These are phyloP conservation scores for Gautieria morchelliformis DNA, from an alignment of 768 basidiomycete species.

Conservation along the genomic window DNA sequence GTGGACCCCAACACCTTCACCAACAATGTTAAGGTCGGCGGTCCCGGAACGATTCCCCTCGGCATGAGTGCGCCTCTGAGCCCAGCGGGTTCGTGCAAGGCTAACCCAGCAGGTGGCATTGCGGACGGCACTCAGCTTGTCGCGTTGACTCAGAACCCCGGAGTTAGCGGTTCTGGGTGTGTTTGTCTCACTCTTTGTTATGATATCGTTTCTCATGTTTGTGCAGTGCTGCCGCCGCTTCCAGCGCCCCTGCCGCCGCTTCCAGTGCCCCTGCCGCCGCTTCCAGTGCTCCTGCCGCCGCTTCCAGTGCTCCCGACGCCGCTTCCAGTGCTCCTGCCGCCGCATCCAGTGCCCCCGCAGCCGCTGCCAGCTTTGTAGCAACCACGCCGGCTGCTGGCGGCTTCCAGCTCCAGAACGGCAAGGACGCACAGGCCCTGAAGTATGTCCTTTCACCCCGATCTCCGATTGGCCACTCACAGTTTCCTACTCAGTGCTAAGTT, in stretches of 20 bases:
- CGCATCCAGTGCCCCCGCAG: neutral
- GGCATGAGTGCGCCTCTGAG: slow-evolving; percentile 29
- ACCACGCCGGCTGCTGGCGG: neutral
- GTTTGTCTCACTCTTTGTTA: neutral
- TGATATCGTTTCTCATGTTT: neutral
- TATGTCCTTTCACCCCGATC: neutral
- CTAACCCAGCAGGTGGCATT: slow-evolving; percentile 37
- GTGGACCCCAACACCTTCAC: slow-evolving; percentile 36
- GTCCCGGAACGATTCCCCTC: slow-evolving; percentile 43
- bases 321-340: slow-evolving; percentile 11
- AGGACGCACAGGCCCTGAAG: slow-evolving; percentile 20
- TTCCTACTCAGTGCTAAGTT: slow-evolving; percentile 21
- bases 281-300: slow-evolving; percentile 4
- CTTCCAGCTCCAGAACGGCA: slow-evolving; percentile 20
- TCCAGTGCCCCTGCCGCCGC: slow-evolving; percentile 9
- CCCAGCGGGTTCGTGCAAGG: slow-evolving; percentile 44
- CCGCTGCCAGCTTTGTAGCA: neutral
- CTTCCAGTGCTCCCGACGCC: slow-evolving; percentile 6
- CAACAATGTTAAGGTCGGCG: slow-evolving; percentile 33
- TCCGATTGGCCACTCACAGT: neutral
- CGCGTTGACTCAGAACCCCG: slow-evolving; percentile 27
- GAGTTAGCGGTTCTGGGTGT: slow-evolving; percentile 13
- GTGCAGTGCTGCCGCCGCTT: slow-evolving; percentile 10
- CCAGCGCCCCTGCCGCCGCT: slow-evolving; percentile 8
- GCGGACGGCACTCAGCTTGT: slow-evolving; percentile 38